These are phyloP conservation scores for Alectoria sarmentosa DNA, from an alignment of 495 filamentous ascomycete genomes.

Conservation along the genomic window DNA sequence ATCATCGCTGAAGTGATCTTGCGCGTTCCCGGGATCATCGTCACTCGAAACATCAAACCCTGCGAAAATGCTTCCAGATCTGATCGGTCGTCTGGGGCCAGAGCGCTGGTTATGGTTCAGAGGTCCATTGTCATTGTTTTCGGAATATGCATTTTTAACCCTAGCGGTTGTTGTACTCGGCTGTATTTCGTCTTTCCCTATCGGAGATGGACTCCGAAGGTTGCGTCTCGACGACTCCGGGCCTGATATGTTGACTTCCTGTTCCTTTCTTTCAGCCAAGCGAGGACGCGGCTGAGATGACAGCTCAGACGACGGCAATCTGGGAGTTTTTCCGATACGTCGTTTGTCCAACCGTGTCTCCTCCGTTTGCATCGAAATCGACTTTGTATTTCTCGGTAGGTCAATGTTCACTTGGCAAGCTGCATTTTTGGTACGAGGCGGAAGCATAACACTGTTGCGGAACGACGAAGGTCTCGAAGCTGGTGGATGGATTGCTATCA, in stretches of 20 bases:
- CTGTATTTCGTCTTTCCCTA: constrained; percentile 5
- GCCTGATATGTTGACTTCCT: constrained; percentile 18
- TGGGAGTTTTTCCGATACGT: constrained; percentile 63
- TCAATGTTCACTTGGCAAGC: constrained; percentile 46
- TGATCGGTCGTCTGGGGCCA: constrained; percentile 58
- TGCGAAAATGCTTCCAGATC: constrained; percentile 79
- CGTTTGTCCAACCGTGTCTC: constrained; percentile 73
- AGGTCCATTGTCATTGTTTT: constrained; percentile 77
- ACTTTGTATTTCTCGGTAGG: constrained; percentile 34
- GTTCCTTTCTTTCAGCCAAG: constrained; percentile 34
- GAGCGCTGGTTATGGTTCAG: constrained; percentile 50
- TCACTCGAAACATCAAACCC: constrained; percentile 63
- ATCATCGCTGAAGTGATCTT: constrained; percentile 49
- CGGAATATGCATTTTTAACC: constrained; percentile 59
- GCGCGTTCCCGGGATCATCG: constrained; percentile 37
- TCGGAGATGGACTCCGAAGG: constrained; percentile 13
- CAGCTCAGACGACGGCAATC: constrained; percentile 68
- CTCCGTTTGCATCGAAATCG: constrained; percentile 74
- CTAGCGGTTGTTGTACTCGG: constrained; percentile 18
- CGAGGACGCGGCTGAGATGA: constrained; percentile 48
- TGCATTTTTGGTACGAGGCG: constrained; percentile 56
- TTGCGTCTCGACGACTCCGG: constrained; percentile 13
- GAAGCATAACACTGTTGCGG: constrained; percentile 50
- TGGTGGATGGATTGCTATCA: constrained; percentile 61
- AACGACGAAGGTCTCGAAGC: constrained; percentile 58